Evolutionary conservation across 352 stramenopile genomes (phyloP).

Genomic region (Pythium biforme): DNA sequence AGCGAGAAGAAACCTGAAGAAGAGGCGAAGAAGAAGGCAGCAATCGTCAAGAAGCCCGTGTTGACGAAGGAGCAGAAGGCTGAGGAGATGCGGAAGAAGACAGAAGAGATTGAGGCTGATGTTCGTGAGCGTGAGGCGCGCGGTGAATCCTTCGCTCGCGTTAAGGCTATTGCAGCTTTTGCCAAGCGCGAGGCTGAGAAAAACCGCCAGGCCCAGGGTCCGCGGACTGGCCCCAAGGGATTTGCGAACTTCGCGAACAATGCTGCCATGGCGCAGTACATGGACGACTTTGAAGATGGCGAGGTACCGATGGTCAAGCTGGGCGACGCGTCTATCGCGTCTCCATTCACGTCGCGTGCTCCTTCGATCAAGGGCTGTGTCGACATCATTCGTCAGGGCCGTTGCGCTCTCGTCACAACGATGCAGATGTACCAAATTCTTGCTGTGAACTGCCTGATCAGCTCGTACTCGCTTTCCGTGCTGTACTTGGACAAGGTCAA

Average conservation of each 20-base stretch:
- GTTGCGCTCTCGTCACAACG: slow-evolving; percentile 99
- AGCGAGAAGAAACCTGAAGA: slow-evolving; percentile 53
- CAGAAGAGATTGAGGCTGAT: slow-evolving; percentile 79
- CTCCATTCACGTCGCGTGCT: slow-evolving; percentile 97
- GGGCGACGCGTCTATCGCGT: slow-evolving; percentile 98
- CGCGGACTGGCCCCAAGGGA: slow-evolving; percentile 71
- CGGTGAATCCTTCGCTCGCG: slow-evolving; percentile 83
- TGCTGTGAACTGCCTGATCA: slow-evolving; percentile 97
- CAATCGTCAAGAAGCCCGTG: slow-evolving; percentile 47
- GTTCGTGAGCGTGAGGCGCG: slow-evolving; percentile 71
- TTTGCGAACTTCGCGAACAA: slow-evolving; percentile 89
- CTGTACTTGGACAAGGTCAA: slow-evolving; percentile 99
- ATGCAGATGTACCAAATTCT: slow-evolving; percentile 99
- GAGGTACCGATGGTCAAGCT: slow-evolving; percentile 97
- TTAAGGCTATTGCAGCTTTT: slow-evolving; percentile 86
- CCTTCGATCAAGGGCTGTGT: slow-evolving; percentile 91
- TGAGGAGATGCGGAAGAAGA: slow-evolving; percentile 81
- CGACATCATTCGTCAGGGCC: slow-evolving; percentile 97
- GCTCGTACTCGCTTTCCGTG: slow-evolving; percentile 97
- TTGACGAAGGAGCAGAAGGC: slow-evolving; percentile 82
- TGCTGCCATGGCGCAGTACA: slow-evolving; percentile 85
- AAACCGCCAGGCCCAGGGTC: slow-evolving; percentile 60
- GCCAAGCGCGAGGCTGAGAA: slow-evolving; percentile 79
- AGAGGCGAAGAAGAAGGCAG: slow-evolving; percentile 59
- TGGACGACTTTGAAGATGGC: slow-evolving; percentile 91